These are phyloP conservation scores for Rhodomyrtus tomentosa DNA, from an alignment of 345 rosid species.

Conservation along the genomic window DNA sequence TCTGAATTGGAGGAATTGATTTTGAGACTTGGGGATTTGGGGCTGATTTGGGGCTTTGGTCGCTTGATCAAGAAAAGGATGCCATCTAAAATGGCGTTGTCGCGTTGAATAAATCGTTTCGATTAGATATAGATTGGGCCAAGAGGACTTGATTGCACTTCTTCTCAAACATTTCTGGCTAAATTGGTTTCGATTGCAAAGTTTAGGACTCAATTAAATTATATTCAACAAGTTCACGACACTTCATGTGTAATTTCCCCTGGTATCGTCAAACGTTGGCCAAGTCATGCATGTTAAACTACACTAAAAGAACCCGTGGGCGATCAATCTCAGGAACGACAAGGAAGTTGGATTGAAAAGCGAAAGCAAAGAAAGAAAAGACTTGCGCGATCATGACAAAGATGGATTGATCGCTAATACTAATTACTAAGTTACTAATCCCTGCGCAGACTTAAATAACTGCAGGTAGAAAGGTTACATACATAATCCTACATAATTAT, in stretches of 20 bases:
- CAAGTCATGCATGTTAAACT: not conserved
- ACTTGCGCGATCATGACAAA: not conserved
- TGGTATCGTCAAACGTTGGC: not conserved
- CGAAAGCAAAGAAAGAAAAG: not conserved
- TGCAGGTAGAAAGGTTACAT: not conserved
- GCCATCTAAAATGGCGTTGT: not conserved
- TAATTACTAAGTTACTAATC: not conserved
- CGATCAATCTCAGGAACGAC: not conserved
- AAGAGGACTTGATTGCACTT: not conserved
- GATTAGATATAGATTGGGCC: not conserved
- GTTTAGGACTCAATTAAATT: not conserved
- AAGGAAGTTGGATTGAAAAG: not conserved
- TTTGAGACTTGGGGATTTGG: not conserved
- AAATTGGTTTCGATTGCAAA: too few relatives aligned
- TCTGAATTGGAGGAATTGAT: not conserved
- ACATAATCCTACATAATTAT: not conserved
- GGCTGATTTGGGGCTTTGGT: not conserved
- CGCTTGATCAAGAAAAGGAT: not conserved
- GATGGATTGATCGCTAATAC: not conserved
- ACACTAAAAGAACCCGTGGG: not conserved
- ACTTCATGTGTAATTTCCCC: not conserved
- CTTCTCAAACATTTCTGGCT: not conserved
- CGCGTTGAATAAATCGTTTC: not conserved
- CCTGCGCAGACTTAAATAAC: not conserved
- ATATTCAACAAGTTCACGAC: not conserved